A percentile compares a stretch with the other conserved stretches of the same genome.
phyloP scores from a whole-genome alignment of 257 asterid species.

The Przewalskia tangutica region DNA sequence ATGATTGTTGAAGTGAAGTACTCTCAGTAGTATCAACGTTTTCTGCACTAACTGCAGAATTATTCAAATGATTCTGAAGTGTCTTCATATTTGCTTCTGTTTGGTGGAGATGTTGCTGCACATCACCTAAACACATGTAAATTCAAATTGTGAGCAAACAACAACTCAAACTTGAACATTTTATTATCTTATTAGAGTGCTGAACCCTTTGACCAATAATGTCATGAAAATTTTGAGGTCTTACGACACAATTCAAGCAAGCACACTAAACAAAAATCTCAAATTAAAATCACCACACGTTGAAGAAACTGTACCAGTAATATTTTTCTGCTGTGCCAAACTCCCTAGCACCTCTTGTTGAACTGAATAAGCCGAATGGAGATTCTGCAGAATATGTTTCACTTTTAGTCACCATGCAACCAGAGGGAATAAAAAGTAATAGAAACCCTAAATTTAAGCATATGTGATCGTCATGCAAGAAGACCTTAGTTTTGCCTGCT shows the following conservation, averaged over 20 bases:
- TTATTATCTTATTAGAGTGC: background rate
- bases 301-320: slow-evolving; percentile 23
- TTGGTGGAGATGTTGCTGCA: slow-evolving; percentile 2
- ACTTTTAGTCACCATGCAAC: background rate
- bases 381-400: slow-evolving; percentile 4
- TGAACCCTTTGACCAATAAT: background rate
- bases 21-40: slow-evolving; percentile 11
- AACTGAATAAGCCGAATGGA: slow-evolving; percentile 8
- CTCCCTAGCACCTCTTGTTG: slow-evolving; percentile 14
- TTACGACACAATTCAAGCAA: background rate
- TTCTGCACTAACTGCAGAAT: slow-evolving; percentile 11
- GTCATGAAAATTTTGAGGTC: background rate
- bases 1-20: slow-evolving; percentile 8
- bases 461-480: background rate
- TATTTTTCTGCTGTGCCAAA: slow-evolving; percentile 13
- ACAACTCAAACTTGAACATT: background rate
- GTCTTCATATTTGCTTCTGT: slow-evolving; percentile 7
- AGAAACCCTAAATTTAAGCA: background rate
- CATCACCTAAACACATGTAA: slow-evolving; percentile 18
- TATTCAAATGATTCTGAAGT: slow-evolving; percentile 1
- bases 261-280: background rate
- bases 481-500: background rate
- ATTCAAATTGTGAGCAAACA: background rate
- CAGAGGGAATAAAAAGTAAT: background rate
- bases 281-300: background rate